A percentile compares a stretch with the other conserved stretches of the same genome.
Evolutionary conservation across 805 yeast species (phyloP).

Genomic region (Kazachstania viticola): DNA sequence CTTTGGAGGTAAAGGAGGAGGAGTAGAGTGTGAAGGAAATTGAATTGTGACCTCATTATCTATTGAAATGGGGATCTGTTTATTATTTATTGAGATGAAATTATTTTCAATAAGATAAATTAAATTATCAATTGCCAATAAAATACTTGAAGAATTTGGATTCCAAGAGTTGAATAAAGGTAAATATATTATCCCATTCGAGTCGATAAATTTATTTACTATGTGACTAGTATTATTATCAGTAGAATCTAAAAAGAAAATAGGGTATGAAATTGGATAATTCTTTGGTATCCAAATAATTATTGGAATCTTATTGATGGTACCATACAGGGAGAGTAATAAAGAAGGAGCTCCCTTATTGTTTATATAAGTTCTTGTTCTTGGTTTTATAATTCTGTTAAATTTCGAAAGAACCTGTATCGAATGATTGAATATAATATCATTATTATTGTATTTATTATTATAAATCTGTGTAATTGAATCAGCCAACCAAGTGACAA

Average conservation of each 20-base stretch:
- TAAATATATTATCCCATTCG: slow-evolving; percentile 60
- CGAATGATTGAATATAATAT: slow-evolving; percentile 50
- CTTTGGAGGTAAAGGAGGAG: slow-evolving; percentile 8
- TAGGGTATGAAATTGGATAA: slow-evolving; percentile 61
- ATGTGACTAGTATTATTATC: slow-evolving; percentile 36
- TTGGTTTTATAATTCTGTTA: slow-evolving; percentile 41
- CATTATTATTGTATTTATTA: slow-evolving; percentile 39
- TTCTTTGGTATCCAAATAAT: slow-evolving; percentile 67
- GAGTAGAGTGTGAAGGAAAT: slow-evolving; percentile 5
- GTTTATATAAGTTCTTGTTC: slow-evolving; percentile 53
- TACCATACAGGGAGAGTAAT: slow-evolving; percentile 55
- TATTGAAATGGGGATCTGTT: too few relatives aligned
- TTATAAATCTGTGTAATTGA: slow-evolving; percentile 34
- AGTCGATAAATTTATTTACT: slow-evolving; percentile 48
- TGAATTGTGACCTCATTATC: too few relatives aligned
- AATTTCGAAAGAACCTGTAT: slow-evolving; percentile 36
- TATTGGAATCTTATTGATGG: slow-evolving; percentile 39
- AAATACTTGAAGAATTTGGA: too few relatives aligned
- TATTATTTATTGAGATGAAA: not conserved
- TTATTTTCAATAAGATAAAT: slow-evolving; percentile 8
- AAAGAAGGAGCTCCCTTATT: slow-evolving; percentile 49
- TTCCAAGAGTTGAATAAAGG: too few relatives aligned
- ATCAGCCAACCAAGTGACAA: not conserved
- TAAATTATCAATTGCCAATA: too few relatives aligned
- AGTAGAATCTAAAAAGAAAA: slow-evolving; percentile 40